Percentiles rank a stretch among this genome's conserved stretches.
phyloP scores from a whole-genome alignment of 257 asterid species.

The Solanum arcanum region DNA sequence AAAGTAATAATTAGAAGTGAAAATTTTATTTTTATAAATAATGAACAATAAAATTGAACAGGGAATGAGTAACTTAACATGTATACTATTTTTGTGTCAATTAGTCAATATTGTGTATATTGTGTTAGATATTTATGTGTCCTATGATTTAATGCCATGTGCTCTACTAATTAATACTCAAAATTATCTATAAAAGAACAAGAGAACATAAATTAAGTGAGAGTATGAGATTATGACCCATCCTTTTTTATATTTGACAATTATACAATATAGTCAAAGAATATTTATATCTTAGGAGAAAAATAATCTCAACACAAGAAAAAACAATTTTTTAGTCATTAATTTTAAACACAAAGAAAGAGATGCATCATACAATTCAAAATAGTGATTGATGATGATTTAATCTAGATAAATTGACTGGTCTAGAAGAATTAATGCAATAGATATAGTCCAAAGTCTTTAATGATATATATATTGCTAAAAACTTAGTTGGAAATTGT shows the following conservation, averaged over 20 bases:
- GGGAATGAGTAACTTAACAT: background rate
- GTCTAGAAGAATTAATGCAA: background rate
- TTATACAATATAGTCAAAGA: background rate
- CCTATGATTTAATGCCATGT: background rate
- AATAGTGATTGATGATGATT: background rate
- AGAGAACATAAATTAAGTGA: background rate
- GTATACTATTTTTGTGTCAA: background rate
- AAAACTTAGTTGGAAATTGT: background rate
- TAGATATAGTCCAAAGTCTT: background rate
- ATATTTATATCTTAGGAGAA: background rate
- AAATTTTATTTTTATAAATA: accelerated
- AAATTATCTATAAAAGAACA: background rate
- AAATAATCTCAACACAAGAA: background rate
- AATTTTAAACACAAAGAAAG: background rate
- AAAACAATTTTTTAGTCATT: background rate
- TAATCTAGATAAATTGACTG: background rate
- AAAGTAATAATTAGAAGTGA: no score
- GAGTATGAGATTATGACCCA: background rate
- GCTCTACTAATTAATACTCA: background rate
- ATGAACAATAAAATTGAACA: background rate
- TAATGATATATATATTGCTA: background rate
- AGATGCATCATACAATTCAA: background rate
- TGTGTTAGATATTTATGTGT: background rate
- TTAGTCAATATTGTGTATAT: background rate
- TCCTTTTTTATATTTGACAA: background rate